Conservation (phyloP, 441 rosid genomes). For the Hypseocharis bilobata region DNA sequence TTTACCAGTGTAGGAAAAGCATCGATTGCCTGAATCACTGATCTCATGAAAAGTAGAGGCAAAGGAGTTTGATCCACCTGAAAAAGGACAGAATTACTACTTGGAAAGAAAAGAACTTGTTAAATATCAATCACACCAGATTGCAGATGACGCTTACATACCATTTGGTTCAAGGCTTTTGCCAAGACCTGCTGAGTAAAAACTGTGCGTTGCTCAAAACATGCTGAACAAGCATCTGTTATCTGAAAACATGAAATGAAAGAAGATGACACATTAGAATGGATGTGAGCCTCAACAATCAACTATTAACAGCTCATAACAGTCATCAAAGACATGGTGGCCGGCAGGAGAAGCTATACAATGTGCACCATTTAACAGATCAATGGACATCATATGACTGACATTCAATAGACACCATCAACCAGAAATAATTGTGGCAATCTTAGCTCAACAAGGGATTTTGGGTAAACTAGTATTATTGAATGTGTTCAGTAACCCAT, state of each 20-base stretch:
- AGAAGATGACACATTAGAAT: background rate
- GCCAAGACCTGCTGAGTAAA: constrained; percentile 94
- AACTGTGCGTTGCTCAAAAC: constrained; percentile 97
- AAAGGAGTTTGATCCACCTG: constrained; percentile 90
- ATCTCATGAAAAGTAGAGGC: constrained; percentile 95
- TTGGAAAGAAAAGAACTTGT: constrained; percentile 14
- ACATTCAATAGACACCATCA: no score
- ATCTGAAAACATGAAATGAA: constrained; percentile 41
- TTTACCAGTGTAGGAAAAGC: constrained; percentile 91
- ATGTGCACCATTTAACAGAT: no score
- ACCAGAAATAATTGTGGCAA: background rate
- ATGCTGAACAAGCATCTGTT: constrained; percentile 88
- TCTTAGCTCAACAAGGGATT: no score
- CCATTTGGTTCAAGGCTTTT: constrained; percentile 92
- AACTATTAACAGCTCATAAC: background rate
- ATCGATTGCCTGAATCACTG: constrained; percentile 90
- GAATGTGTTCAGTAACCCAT: no score
- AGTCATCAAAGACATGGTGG: background rate
- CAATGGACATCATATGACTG: no score
- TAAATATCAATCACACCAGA: constrained; percentile 1
- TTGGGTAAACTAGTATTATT: no score
- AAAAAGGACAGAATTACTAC: constrained; percentile 25
- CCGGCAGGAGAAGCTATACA: background rate
- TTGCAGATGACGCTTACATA: constrained; percentile 27
- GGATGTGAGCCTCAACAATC: background rate